A percentile compares a stretch with the other conserved stretches of the same genome.
phyloP scores from a whole-genome alignment of 2,329 filamentous ascomycete species.

The Fusarium albidum region DNA sequence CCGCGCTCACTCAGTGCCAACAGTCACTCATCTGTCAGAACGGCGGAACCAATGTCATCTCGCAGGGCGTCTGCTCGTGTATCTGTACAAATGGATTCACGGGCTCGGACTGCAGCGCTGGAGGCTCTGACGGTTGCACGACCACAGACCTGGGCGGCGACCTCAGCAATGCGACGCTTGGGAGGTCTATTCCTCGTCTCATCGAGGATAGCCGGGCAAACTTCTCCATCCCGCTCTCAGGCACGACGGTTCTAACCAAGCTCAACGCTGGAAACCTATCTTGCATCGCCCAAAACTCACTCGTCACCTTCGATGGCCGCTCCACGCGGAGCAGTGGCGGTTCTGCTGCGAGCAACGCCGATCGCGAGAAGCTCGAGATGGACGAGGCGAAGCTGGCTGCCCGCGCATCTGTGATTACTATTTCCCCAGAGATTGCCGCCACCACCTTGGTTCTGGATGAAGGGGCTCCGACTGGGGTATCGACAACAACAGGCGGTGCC shows the following conservation, averaged over 20 bases:
- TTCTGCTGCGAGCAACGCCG: conserved; percentile 38
- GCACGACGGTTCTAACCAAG: conserved; percentile 73
- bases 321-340: conserved; percentile 47
- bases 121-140: conserved; percentile 60
- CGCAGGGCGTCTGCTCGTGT: conserved; percentile 77
- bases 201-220: conserved; percentile 70
- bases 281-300: conserved; percentile 84
- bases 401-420: conserved; percentile 29
- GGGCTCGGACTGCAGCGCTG: conserved; percentile 59
- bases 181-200: conserved; percentile 78
- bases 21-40: conserved; percentile 74
- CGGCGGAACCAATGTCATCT: conserved; percentile 79
- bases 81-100: conserved; percentile 91
- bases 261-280: conserved; percentile 80
- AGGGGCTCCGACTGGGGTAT: conserved; percentile 25
- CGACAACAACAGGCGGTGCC: conserved; percentile 18
- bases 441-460: conserved; percentile 35
- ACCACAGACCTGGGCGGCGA: conserved; percentile 55
- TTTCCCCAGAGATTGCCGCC: conserved; percentile 27
- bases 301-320: conserved; percentile 81
- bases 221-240: conserved; percentile 79
- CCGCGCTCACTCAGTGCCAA: conserved; percentile 63
- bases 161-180: conserved; percentile 77
- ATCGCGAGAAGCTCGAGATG: conserved; percentile 26
- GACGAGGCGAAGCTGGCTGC: conserved; percentile 14